Conservation (phyloP, 768 basidiomycete species). For the Leucocoprinus birnbaumii region DNA sequence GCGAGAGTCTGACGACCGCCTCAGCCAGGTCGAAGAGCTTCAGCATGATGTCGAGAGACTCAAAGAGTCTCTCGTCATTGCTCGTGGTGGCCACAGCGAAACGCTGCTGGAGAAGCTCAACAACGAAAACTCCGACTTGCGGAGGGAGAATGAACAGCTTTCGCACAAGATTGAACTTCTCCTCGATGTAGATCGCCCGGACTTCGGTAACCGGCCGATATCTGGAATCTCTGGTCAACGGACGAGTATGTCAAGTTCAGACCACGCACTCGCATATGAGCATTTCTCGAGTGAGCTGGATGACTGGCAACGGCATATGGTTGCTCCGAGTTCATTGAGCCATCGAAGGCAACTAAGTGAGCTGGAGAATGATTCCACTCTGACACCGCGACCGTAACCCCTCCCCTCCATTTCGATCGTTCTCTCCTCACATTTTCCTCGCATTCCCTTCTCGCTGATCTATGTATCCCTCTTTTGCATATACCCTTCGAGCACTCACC, state of each 20-base stretch:
- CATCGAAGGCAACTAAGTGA: constrained; percentile 70
- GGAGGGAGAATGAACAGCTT: constrained; percentile 84
- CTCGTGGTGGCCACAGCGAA: constrained; percentile 76
- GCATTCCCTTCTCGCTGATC: constrained; percentile 20
- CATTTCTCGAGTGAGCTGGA: constrained; percentile 79
- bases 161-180: constrained; percentile 90
- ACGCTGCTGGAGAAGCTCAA: constrained; percentile 78
- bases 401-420: too few species aligned
- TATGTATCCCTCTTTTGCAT: constrained; percentile 38
- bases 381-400: constrained; percentile 60
- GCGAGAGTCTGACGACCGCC: constrained; percentile 76
- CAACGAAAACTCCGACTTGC: constrained; percentile 74
- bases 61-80: constrained; percentile 66
- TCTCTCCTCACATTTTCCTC: constrained; percentile 17
- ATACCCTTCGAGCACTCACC: constrained; percentile 44
- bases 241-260: constrained; percentile 77
- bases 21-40: constrained; percentile 73
- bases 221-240: constrained; percentile 58
- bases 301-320: constrained; percentile 80
- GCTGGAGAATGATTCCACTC: constrained; percentile 57
- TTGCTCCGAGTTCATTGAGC: constrained; percentile 65
- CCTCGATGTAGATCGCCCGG: constrained; percentile 80
- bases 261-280: constrained; percentile 75
- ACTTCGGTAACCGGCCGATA: constrained; percentile 58
- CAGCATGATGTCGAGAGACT: constrained; percentile 79